Conservation (phyloP, 106 monocot species). For the Narthecium ossifragum region DNA sequence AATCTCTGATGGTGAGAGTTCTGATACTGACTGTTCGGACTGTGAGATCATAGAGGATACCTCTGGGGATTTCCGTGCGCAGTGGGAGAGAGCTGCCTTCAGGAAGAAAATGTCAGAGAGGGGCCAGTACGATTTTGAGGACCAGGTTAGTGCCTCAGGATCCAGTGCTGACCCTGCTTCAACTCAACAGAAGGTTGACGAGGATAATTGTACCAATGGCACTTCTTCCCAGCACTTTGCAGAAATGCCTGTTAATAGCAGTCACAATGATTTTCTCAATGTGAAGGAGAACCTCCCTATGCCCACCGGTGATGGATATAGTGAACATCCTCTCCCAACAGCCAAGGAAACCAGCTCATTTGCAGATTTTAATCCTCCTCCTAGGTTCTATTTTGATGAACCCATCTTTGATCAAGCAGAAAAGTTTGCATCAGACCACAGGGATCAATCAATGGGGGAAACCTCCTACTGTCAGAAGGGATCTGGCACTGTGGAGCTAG, state of each 20-base stretch:
- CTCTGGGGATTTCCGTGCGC: constrained; percentile 61
- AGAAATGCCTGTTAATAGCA: not conserved
- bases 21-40: constrained; percentile 52
- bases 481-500: not conserved
- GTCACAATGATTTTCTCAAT: constrained; percentile 7
- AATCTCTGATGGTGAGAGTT: constrained; percentile 11
- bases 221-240: constrained; percentile 3
- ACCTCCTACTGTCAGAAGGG: not conserved
- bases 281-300: constrained; percentile 4
- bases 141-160: constrained; percentile 18
- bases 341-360: not conserved
- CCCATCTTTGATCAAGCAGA: not conserved
- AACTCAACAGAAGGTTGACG: constrained; percentile 1
- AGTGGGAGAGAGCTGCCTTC: constrained; percentile 79
- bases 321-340: constrained; percentile 2
- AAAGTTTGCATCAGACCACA: constrained; percentile 1
- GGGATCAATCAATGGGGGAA: constrained; percentile 6
- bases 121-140: constrained; percentile 11
- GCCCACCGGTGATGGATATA: not conserved
- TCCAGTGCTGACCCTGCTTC: constrained; percentile 25
- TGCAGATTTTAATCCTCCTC: constrained; percentile 5
- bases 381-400: constrained; percentile 12
- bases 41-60: constrained; percentile 81
- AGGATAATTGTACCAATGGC: constrained; percentile 4
- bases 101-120: constrained; percentile 28